Conservation (phyloP, 78 protist genomes). For the slime mould (Dictyostelium discoideum) region dicty_2.7 NC_007089.4:595001-595500, state of each 20-base stretch:
- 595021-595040: background rate
- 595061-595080: conserved; percentile 13
- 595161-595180: background rate
- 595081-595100: conserved; percentile 41
- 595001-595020: background rate
- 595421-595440: conserved; percentile 54
- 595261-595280: background rate
- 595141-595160: conserved; percentile 22
- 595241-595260: conserved; percentile 55
- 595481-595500: conserved; percentile 3
- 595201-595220: conserved; percentile 30
- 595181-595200: conserved; percentile 7
- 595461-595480: background rate
- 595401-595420: background rate
- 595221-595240: conserved; percentile 39
- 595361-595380: background rate
- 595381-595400: background rate
- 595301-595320: conserved; percentile 37
- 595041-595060: conserved; percentile 20
- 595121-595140: background rate
- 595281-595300: background rate
- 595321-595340: background rate
- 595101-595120: conserved; percentile 25
- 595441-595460: conserved; percentile 25
- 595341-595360: background rate